Evolutionary conservation across 2,329 filamentous ascomycete genomes (phyloP).

Genomic region (Hypoxylon sp.): DNA sequence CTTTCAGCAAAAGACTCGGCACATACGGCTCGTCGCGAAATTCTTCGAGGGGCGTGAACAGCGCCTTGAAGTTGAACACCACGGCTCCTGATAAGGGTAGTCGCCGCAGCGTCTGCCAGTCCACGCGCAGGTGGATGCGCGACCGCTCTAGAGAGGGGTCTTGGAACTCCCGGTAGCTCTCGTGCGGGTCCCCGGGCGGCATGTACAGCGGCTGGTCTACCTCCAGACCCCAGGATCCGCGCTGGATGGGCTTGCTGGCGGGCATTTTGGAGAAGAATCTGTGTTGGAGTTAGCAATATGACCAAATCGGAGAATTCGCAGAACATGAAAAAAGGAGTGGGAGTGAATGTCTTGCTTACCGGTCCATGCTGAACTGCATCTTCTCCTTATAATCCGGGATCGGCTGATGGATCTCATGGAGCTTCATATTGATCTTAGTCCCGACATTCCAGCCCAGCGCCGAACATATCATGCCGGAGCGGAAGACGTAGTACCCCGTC

Average conservation of each 20-base stretch:
- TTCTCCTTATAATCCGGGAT: slow-evolving; percentile 90
- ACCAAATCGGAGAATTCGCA: not conserved
- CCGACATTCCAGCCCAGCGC: slow-evolving; percentile 83
- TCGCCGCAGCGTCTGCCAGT: slow-evolving; percentile 88
- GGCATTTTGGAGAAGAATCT: slow-evolving; percentile 88
- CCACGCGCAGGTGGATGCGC: slow-evolving; percentile 78
- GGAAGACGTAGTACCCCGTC: slow-evolving; percentile 79
- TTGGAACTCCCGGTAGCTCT: slow-evolving; percentile 70
- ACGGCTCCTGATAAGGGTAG: slow-evolving; percentile 81
- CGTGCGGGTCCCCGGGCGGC: slow-evolving; percentile 76
- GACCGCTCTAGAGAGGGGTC: slow-evolving; percentile 67
- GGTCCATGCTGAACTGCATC: slow-evolving; percentile 89
- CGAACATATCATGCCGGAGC: slow-evolving; percentile 83
- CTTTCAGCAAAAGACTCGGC: slow-evolving; percentile 75
- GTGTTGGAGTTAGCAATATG: slow-evolving; percentile 4
- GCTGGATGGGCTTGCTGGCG: slow-evolving; percentile 80
- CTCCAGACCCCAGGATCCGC: slow-evolving; percentile 87
- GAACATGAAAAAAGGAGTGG: not conserved
- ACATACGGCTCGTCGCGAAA: slow-evolving; percentile 80
- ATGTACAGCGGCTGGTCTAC: slow-evolving; percentile 81
- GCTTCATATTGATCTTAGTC: slow-evolving; percentile 77
- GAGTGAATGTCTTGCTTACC: slow-evolving; percentile 63
- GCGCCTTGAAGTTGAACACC: slow-evolving; percentile 89
- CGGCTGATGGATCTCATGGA: slow-evolving; percentile 78
- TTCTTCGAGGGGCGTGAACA: slow-evolving; percentile 81